Percentiles rank a stretch among this genome's conserved stretches.
Evolutionary conservation across 371 early-diverging fungal species (phyloP).

Genomic region (Mortierella sp.): DNA sequence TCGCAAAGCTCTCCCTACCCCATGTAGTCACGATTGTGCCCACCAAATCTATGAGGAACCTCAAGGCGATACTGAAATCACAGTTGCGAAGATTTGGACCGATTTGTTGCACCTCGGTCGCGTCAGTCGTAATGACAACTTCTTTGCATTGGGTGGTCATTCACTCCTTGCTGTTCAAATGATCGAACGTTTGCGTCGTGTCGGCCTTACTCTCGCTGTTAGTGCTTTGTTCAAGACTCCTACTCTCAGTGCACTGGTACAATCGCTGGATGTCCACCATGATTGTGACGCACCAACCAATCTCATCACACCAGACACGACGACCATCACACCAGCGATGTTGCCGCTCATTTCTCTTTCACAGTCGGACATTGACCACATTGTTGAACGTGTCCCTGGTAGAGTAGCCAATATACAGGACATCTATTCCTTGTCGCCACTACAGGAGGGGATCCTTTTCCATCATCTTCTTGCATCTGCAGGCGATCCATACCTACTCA

Average conservation of each 20-base stretch:
- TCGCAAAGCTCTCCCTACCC: slow-evolving; percentile 17
- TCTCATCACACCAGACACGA: slow-evolving; percentile 1
- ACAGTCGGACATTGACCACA: slow-evolving; percentile 8
- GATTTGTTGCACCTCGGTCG: slow-evolving; percentile 1
- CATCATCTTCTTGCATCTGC: slow-evolving; percentile 5
- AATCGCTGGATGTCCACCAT: too few relatives aligned
- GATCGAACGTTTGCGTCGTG: slow-evolving; percentile 15
- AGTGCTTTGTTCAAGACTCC: too few relatives aligned
- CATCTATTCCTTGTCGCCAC: slow-evolving; percentile 16
- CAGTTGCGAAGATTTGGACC: slow-evolving; percentile 11
- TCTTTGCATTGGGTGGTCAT: slow-evolving; percentile 35
- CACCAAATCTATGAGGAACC: slow-evolving; percentile 11
- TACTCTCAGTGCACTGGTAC: slow-evolving; percentile 5
- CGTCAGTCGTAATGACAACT: slow-evolving; percentile 23
- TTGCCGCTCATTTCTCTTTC: slow-evolving; percentile 9
- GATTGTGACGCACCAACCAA: too few relatives aligned
- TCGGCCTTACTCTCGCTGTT: too few relatives aligned
- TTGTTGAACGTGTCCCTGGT: slow-evolving; percentile 5
- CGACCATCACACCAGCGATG: slow-evolving; percentile 1
- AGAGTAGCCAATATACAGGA: slow-evolving; percentile 20
- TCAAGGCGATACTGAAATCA: slow-evolving; percentile 7
- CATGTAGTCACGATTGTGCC: neutral
- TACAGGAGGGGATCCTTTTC: slow-evolving; percentile 21
- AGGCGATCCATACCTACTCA: slow-evolving; percentile 9
- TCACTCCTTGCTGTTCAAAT: slow-evolving; percentile 25